A percentile compares a stretch with the other conserved stretches of the same genome.
Conservation (phyloP, 164 flowering plant species). For the Malania oleifera region DNA sequence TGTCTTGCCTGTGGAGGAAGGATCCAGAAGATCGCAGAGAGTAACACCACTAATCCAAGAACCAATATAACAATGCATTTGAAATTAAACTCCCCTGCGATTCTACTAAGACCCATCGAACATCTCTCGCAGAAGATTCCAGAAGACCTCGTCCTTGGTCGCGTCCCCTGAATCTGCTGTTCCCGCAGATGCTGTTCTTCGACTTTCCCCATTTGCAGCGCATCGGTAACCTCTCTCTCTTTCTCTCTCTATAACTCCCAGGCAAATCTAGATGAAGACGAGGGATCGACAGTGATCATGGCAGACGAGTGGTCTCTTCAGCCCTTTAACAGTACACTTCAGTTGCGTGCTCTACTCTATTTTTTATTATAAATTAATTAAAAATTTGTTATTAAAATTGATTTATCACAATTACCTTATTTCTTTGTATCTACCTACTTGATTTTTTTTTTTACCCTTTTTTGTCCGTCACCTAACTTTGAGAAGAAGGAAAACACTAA, state of each 20-base stretch:
- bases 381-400: too few relatives aligned
- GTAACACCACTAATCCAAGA: constrained; percentile 33
- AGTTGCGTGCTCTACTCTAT: too few relatives aligned
- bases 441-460: too few relatives aligned
- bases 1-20: constrained; percentile 24
- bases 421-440: too few relatives aligned
- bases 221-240: constrained; percentile 34
- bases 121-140: constrained; percentile 23
- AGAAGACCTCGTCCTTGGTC: constrained; percentile 10
- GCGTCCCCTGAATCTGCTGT: constrained; percentile 15
- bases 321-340: too few relatives aligned
- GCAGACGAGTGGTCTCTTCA: too few relatives aligned
- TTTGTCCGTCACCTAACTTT: too few relatives aligned
- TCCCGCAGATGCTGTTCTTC: constrained; percentile 17
- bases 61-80: constrained; percentile 49
- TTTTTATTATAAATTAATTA: too few relatives aligned
- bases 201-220: constrained; percentile 65
- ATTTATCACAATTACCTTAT: too few relatives aligned
- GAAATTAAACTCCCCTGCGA: constrained; percentile 27
- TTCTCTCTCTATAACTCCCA: constrained; percentile 1
- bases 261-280: too few relatives aligned
- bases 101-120: constrained; percentile 20
- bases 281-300: too few relatives aligned
- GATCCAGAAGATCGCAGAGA: constrained; percentile 50
- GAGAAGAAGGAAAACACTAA: too few relatives aligned